Evolutionary conservation across 441 rosid species (phyloP), one percentile per base, ranked within the genome.

Genomic region (Erodium trifolium): DNA sequence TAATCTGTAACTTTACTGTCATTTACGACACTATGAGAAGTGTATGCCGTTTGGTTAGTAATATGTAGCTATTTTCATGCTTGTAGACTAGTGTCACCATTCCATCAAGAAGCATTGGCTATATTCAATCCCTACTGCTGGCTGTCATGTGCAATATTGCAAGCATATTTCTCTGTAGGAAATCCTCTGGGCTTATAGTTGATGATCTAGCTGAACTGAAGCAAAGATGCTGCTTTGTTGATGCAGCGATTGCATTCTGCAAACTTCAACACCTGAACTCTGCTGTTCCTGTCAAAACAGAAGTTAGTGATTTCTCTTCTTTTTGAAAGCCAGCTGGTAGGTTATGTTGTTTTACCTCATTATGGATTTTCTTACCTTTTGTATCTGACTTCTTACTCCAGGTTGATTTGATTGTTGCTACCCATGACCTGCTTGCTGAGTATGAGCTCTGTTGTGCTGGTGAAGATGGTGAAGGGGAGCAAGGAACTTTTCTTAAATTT

Each of bases 391-490:
- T 66, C 69, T 43, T 69, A 60, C 79, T 62, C 68, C 70, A 95
- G 99, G 97, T 89, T 80, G 97, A 91, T 75, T 81, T 92, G 77
- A 89, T 95, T 73, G 88, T 89, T 77, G 88, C 93, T 78, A 81
- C 82, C 67, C 99, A 95, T 78, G 88, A 92, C 74, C 84, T 90
- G 87, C 93, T 92, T 74, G 95, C 99, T 75, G 93, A 92, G 75
- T 86, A 85, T 81, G 99, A 97, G 74, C 85, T 95, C 66, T 95
- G 99, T 78, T 92, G 99, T 79, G 92, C 83, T 68, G 91, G 96
- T 67, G 85, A 86, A 77, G 86, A 85, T 68, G 78, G 86, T 53
- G 88, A 83, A 73, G 96, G 93, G 65, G 96, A 90, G 85, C 97
- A 91, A 81, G 98, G 96, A 72, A 72, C 89, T 65, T 95, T 89